phyloP scores from a whole-genome alignment of 108 stramenopile genomes.

The Cyclotella choctawhatcheeana region DNA sequence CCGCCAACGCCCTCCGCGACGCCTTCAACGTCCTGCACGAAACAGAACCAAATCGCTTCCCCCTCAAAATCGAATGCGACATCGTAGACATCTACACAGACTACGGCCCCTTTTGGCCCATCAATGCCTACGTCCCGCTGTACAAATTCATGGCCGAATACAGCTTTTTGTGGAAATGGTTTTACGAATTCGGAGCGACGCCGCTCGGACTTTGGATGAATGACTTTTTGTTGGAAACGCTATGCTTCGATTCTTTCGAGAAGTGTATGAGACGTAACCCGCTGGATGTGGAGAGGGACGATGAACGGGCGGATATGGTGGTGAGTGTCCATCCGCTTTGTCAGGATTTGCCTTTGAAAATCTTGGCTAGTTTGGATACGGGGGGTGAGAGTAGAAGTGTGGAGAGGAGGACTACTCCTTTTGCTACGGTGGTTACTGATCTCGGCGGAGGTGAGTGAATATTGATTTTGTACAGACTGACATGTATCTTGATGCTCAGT shows the following conservation, averaged over 20 bases:
- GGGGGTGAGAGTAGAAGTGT: constrained; percentile 42
- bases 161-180: constrained; percentile 74
- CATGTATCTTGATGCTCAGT: not conserved
- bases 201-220: constrained; percentile 75
- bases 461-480: not conserved
- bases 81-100: constrained; percentile 90
- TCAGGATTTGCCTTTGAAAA: constrained; percentile 89
- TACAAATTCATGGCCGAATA: constrained; percentile 90
- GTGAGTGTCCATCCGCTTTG: constrained; percentile 96
- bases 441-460: constrained; percentile 73
- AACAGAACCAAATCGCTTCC: constrained; percentile 47
- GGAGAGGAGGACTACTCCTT: constrained; percentile 71
- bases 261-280: constrained; percentile 68
- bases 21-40: constrained; percentile 73
- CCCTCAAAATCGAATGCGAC: constrained; percentile 69
- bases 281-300: constrained; percentile 29
- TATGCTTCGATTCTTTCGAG: constrained; percentile 52
- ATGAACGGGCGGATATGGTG: constrained; percentile 86
- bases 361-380: constrained; percentile 66
- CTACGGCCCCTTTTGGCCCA: constrained; percentile 84
- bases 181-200: constrained; percentile 76
- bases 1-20: constrained; percentile 82
- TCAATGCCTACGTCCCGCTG: constrained; percentile 59
- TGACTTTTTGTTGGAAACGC: constrained; percentile 61
- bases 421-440: constrained; percentile 97